Conservation (phyloP, 129 eudicot species). For the Chrysanthemum seticuspe region DNA sequence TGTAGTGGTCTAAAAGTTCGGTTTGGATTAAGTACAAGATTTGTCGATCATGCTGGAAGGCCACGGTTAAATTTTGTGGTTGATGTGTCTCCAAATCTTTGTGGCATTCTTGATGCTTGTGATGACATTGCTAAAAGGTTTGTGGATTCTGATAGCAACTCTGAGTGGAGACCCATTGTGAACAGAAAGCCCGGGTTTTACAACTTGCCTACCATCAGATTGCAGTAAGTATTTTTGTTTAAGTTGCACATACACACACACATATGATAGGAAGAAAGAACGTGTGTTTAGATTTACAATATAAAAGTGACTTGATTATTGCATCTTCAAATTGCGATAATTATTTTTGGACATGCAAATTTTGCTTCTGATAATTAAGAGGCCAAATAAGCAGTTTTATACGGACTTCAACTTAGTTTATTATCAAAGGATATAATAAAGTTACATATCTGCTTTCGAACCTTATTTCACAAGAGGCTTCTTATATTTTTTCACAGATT, state of each 20-base stretch:
- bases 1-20: conserved; percentile 58
- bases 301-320: background rate
- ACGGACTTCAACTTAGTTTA: background rate
- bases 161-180: conserved; percentile 84
- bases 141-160: conserved; percentile 67
- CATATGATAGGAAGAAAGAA: background rate
- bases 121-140: conserved; percentile 60
- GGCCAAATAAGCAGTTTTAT: too few relatives aligned
- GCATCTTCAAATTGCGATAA: too few relatives aligned
- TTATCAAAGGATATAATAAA: background rate
- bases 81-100: conserved; percentile 67
- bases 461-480: background rate
- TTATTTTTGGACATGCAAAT: too few relatives aligned
- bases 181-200: conserved; percentile 71
- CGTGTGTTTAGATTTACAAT: background rate
- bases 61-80: conserved; percentile 82
- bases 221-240: conserved; percentile 61
- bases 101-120: conserved; percentile 60
- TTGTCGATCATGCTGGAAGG: conserved; percentile 73
- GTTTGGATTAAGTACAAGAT: conserved; percentile 69
- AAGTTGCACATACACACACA: background rate
- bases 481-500: too few relatives aligned
- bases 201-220: conserved; percentile 74
- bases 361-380: too few relatives aligned
- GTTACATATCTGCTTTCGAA: background rate